phyloP scores from a whole-genome alignment of 305 asterid species.

The Fraxinus xanthoxyloides region DNA sequence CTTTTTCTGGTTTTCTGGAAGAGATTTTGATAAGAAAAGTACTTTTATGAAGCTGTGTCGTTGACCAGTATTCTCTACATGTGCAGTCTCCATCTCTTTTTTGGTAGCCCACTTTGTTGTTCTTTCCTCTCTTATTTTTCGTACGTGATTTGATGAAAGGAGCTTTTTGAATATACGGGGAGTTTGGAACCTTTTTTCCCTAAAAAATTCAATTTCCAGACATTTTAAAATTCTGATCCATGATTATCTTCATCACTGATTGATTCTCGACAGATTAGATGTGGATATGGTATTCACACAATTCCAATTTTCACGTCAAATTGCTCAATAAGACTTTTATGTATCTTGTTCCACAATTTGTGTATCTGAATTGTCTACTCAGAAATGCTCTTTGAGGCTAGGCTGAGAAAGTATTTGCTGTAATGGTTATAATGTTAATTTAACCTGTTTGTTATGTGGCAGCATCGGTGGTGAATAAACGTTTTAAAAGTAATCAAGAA shows the following conservation, averaged over 20 bases:
- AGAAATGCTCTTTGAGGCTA: not conserved
- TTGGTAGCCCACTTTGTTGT: not conserved
- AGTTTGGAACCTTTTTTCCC: not conserved
- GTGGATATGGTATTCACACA: not conserved
- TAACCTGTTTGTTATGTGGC: not conserved
- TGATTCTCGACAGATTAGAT: not conserved
- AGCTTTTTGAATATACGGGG: not conserved
- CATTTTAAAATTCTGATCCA: not conserved
- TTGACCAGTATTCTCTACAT: not conserved
- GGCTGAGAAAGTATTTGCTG: not conserved
- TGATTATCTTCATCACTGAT: not conserved
- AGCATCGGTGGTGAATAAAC: not conserved
- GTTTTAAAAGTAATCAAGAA: not conserved
- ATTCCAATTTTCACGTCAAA: not conserved
- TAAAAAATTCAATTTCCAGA: not conserved
- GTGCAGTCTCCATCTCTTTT: not conserved
- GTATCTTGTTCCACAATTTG: not conserved
- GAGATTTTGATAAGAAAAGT: not conserved
- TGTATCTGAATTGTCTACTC: not conserved
- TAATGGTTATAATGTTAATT: not conserved
- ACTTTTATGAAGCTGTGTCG: not conserved
- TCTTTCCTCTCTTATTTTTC: not conserved
- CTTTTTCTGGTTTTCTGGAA: not conserved
- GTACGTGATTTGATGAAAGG: not conserved
- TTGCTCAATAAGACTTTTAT: not conserved